Conservation (phyloP, 257 asterid species). For the Primulina huaijiensis region DNA sequence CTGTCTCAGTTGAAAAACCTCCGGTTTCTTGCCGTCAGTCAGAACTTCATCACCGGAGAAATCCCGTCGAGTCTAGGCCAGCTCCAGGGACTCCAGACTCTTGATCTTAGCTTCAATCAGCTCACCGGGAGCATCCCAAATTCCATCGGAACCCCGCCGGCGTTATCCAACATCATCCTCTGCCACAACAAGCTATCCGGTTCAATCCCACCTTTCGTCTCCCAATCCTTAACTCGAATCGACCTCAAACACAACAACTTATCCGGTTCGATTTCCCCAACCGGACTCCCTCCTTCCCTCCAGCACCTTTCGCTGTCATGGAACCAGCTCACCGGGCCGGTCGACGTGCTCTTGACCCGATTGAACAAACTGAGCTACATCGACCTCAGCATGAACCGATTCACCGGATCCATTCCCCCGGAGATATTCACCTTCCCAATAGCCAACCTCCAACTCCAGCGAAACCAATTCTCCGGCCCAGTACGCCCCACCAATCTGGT, state of each 20-base stretch:
- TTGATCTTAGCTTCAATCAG: slow-evolving; percentile 81
- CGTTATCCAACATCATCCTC: slow-evolving; percentile 61
- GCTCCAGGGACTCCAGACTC: slow-evolving; percentile 57
- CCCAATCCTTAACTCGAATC: slow-evolving; percentile 61
- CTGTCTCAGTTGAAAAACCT: slow-evolving; percentile 49
- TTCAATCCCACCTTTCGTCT: slow-evolving; percentile 54
- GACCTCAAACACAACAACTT: slow-evolving; percentile 73
- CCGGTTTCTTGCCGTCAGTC: slow-evolving; percentile 66
- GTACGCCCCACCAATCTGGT: slow-evolving; percentile 57
- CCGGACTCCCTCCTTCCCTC: slow-evolving; percentile 62
- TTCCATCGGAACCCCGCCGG: slow-evolving; percentile 57
- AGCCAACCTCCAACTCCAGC: slow-evolving; percentile 64
- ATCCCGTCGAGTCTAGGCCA: slow-evolving; percentile 64
- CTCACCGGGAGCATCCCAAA: slow-evolving; percentile 52
- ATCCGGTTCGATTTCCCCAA: slow-evolving; percentile 56
- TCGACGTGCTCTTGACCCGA: slow-evolving; percentile 41
- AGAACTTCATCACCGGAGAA: slow-evolving; percentile 63
- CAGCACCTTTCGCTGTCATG: slow-evolving; percentile 72
- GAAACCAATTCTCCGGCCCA: slow-evolving; percentile 66
- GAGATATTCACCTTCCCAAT: slow-evolving; percentile 53
- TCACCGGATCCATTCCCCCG: slow-evolving; percentile 68
- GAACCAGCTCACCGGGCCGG: slow-evolving; percentile 72
- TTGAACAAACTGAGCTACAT: slow-evolving; percentile 57
- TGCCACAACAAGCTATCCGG: slow-evolving; percentile 72
- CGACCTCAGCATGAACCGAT: slow-evolving; percentile 75